Conservation (phyloP, 306 rosid genomes). For the Dalbergia oliveri region DNA sequence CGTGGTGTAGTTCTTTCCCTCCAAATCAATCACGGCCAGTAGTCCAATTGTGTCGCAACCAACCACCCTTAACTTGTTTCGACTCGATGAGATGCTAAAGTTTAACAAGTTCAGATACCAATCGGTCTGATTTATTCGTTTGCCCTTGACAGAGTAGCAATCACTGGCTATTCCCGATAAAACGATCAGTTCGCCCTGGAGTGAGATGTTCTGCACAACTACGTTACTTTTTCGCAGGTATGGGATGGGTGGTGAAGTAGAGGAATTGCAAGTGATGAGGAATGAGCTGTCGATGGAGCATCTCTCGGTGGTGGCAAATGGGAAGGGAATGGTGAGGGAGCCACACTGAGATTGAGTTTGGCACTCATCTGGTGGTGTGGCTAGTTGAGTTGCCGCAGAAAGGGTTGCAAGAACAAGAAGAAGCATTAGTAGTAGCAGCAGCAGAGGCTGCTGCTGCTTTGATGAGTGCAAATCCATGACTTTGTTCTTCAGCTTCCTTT, state of each 20-base stretch:
- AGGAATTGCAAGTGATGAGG: not conserved
- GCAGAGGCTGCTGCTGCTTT: too few relatives aligned
- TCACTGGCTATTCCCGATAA: not conserved
- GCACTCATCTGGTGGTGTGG: not conserved
- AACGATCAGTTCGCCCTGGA: not conserved
- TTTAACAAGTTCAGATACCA: not conserved
- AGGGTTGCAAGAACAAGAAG: too few relatives aligned
- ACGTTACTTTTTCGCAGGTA: too few relatives aligned
- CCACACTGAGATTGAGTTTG: slow-evolving; percentile 8
- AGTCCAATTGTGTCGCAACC: slow-evolving; percentile 43
- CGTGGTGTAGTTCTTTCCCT: not conserved
- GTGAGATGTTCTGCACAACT: too few relatives aligned
- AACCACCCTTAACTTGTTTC: slow-evolving; percentile 33
- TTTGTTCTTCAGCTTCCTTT: too few relatives aligned
- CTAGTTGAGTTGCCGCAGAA: not conserved
- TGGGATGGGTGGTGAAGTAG: too few relatives aligned
- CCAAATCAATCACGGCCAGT: accelerated
- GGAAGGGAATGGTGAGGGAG: slow-evolving; percentile 1
- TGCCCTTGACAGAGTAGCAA: not conserved
- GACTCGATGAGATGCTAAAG: slow-evolving; percentile 33
- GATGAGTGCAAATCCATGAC: too few relatives aligned
- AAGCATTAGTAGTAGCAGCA: too few relatives aligned
- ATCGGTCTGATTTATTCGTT: accelerated
- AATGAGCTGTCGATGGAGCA: not conserved
- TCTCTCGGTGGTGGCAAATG: slow-evolving; percentile 10